Evolutionary conservation across 208 protist species (phyloP), one percentile per base, ranked within the genome.

Genomic region (Acanthamoeba lenticulata): DNA sequence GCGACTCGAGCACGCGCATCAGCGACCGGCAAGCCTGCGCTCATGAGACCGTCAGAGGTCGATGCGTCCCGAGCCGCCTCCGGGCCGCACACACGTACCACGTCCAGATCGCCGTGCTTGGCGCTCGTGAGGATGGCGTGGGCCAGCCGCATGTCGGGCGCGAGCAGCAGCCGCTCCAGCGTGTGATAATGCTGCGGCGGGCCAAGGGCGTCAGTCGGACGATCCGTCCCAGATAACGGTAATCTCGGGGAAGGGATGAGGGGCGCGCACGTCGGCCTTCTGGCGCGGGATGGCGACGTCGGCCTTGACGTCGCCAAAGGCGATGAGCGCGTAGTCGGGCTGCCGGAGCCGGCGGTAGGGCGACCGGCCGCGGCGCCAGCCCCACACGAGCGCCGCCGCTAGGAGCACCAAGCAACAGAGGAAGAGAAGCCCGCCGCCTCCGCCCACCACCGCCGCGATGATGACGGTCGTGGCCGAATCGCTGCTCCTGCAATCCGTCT

Each of bases 271-370:
- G 40, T 85, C 74, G n/a, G 74, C 74, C 32, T 85, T 34, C 1
- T 40, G 74, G 17, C 52, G 45, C 40, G 74, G 74, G 6, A 85
- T 85, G 74, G 32, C 74, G 7, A 52, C 74, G 13, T 85, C 74
- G 44, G 45, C 40, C 44, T 85, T 85, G 36, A 85, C 74, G 32
- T 85, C 74, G 29, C 74, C 74, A 34, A 52, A 85, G 5, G 74
- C 74, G n/a, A 85, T 85, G 19, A 52, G 42, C 15, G 36, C 74
- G 24, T 85, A 85, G 44, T 85, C 74, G 74, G 74, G 74, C 24
- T 85, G 74, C 40, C 52, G 45, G 74, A 85, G 74, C 74, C 52
- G 45, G 44, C 74, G 74, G 44, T 85, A 85, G n/a, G 74, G 74
- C 21, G 74, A 85, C 29, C 29, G 74, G 27, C 74, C 74, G 13